Percentiles rank a stretch among this genome's conserved stretches.
Conservation (phyloP, 257 asterid species). For the Henckelia pumila region DNA sequence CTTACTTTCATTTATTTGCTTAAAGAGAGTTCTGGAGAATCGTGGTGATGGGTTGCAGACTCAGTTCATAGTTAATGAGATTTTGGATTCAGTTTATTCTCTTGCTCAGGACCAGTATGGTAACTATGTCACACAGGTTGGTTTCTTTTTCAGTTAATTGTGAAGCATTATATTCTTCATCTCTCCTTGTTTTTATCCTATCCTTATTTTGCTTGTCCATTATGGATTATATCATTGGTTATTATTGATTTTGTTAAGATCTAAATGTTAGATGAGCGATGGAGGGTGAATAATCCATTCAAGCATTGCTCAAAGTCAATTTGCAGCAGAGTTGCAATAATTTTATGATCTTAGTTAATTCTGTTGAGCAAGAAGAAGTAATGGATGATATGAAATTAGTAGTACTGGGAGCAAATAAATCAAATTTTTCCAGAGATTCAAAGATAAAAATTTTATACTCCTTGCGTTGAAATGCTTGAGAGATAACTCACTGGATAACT, state of each 20-base stretch:
- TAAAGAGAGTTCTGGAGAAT: slow-evolving; percentile 84
- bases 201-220: not conserved
- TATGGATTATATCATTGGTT: not conserved
- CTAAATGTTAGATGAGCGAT: not conserved
- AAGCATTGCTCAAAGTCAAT: not conserved
- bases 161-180: not conserved
- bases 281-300: not conserved
- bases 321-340: not conserved
- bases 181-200: not conserved
- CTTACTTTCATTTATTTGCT: slow-evolving; percentile 23
- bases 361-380: too few relatives aligned
- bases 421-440: too few relatives aligned
- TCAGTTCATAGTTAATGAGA: slow-evolving; percentile 78
- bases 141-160: slow-evolving; percentile 13
- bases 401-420: too few relatives aligned
- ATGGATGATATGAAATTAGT: too few relatives aligned
- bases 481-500: too few relatives aligned
- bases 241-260: too few relatives aligned
- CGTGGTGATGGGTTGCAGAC: slow-evolving; percentile 60
- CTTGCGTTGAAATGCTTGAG: too few relatives aligned
- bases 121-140: slow-evolving; percentile 83
- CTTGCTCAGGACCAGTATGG: slow-evolving; percentile 94
- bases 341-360: too few relatives aligned
- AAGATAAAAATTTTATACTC: too few relatives aligned
- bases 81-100: slow-evolving; percentile 64